Percentiles rank a stretch among this genome's conserved stretches.
phyloP scores from a whole-genome alignment of 345 rosid genomes.

The Linum trigynum region DNA sequence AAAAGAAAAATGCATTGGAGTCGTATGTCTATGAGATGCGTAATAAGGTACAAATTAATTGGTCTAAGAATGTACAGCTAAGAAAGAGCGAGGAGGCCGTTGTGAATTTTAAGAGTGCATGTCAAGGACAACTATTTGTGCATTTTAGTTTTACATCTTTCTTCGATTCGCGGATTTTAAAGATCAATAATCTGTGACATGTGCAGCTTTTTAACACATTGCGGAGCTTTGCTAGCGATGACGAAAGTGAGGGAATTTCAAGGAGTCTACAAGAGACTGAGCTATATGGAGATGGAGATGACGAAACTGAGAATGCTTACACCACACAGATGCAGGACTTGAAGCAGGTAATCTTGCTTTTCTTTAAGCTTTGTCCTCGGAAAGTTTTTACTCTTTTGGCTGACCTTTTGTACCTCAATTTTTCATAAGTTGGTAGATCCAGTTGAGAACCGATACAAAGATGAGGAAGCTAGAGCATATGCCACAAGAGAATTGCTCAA shows the following conservation, averaged over 20 bases:
- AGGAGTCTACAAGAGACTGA: slow-evolving; percentile 59
- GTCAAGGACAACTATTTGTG: not conserved
- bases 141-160: not conserved
- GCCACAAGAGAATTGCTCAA: slow-evolving; percentile 48
- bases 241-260: slow-evolving; percentile 52
- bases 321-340: slow-evolving; percentile 44
- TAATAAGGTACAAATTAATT: slow-evolving; percentile 43
- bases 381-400: not conserved
- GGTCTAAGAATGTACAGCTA: no score
- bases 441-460: slow-evolving; percentile 48
- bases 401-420: not conserved
- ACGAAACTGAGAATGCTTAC: slow-evolving; percentile 62
- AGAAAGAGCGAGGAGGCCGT: not conserved
- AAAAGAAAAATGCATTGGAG: slow-evolving; percentile 65
- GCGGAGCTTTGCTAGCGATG: slow-evolving; percentile 43
- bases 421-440: slow-evolving; percentile 51
- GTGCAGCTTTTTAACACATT: slow-evolving; percentile 53
- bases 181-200: not conserved
- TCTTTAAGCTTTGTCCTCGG: slow-evolving; percentile 4
- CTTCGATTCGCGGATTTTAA: not conserved
- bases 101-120: not conserved
- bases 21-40: slow-evolving; percentile 78
- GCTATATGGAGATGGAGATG: slow-evolving; percentile 75
- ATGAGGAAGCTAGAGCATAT: slow-evolving; percentile 49
- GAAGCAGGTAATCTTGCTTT: slow-evolving; percentile 32